phyloP scores from a whole-genome alignment of 345 rosid species.

The Cardiospermum halicacabum region DNA sequence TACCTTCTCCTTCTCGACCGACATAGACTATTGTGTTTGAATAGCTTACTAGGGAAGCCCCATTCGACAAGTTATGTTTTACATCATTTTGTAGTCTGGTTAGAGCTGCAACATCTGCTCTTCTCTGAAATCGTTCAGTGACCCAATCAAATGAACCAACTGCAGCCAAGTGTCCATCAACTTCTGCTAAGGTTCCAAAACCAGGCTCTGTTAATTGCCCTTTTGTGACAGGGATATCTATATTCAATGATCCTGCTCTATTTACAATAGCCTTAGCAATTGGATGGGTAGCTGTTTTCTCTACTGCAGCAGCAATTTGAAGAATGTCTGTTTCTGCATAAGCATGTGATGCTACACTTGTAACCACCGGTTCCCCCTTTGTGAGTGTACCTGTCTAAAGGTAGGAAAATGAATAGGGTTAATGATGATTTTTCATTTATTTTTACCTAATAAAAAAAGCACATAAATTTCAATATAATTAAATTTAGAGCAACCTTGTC shows the following conservation, averaged over 20 bases:
- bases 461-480: neutral
- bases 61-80: conserved; percentile 34
- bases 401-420: conserved; percentile 3
- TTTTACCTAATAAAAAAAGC: neutral
- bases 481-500: conserved; percentile 60
- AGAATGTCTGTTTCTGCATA: conserved; percentile 70
- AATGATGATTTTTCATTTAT: neutral
- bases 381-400: conserved; percentile 92
- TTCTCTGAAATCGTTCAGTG: conserved; percentile 55
- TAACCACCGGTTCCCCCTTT: conserved; percentile 82
- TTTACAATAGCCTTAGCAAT: conserved; percentile 81
- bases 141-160: conserved; percentile 90
- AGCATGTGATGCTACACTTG: conserved; percentile 55
- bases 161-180: conserved; percentile 79
- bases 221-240: conserved; percentile 65
- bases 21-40: conserved; percentile 83
- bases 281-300: conserved; percentile 84
- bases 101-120: conserved; percentile 37
- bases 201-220: conserved; percentile 94
- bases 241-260: conserved; percentile 55
- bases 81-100: conserved; percentile 42
- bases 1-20: conserved; percentile 83
- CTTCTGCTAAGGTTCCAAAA: conserved; percentile 87
- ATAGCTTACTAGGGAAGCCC: conserved; percentile 38
- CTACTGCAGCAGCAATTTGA: conserved; percentile 88